Evolutionary conservation across 179 eudicot species (phyloP).

Genomic region (Pouteria campechiana): DNA sequence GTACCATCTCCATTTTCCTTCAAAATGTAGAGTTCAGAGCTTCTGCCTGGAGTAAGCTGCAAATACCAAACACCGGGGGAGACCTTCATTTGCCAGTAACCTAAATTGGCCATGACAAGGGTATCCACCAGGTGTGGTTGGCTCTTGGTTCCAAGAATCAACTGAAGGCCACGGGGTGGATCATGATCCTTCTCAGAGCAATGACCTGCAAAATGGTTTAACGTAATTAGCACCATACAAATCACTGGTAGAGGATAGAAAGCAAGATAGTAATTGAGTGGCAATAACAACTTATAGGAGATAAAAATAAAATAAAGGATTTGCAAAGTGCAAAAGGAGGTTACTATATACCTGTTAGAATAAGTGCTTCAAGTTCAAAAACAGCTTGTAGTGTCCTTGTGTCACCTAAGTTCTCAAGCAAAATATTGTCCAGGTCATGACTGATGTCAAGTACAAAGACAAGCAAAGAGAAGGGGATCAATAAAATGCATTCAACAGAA

Average conservation of each 20-base stretch:
- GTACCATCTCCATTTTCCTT: slow-evolving; percentile 58
- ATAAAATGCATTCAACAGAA: neutral
- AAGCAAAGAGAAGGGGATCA: neutral
- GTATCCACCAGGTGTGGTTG: slow-evolving; percentile 93
- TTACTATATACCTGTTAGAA: slow-evolving; percentile 97
- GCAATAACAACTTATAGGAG: too few relatives aligned
- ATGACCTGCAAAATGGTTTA: too few relatives aligned
- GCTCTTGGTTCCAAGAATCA: slow-evolving; percentile 85
- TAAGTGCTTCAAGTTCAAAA: slow-evolving; percentile 93
- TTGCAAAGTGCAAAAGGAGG: too few relatives aligned
- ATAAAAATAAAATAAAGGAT: too few relatives aligned
- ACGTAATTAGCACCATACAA: too few relatives aligned
- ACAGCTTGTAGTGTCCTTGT: slow-evolving; percentile 91
- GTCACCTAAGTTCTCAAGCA: slow-evolving; percentile 91
- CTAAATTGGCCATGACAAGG: slow-evolving; percentile 94
- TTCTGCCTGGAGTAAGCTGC: slow-evolving; percentile 94
- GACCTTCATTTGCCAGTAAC: slow-evolving; percentile 99
- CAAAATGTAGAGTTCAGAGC: slow-evolving; percentile 79
- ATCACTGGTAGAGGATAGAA: too few relatives aligned
- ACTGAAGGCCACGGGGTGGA: slow-evolving; percentile 90
- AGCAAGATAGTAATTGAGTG: too few relatives aligned
- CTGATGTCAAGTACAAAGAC: slow-evolving; percentile 28
- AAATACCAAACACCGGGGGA: slow-evolving; percentile 96
- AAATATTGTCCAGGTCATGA: slow-evolving; percentile 94
- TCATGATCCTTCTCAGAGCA: slow-evolving; percentile 93